Conservation (phyloP, 257 asterid species). For the Eucommia ulmoides region DNA sequence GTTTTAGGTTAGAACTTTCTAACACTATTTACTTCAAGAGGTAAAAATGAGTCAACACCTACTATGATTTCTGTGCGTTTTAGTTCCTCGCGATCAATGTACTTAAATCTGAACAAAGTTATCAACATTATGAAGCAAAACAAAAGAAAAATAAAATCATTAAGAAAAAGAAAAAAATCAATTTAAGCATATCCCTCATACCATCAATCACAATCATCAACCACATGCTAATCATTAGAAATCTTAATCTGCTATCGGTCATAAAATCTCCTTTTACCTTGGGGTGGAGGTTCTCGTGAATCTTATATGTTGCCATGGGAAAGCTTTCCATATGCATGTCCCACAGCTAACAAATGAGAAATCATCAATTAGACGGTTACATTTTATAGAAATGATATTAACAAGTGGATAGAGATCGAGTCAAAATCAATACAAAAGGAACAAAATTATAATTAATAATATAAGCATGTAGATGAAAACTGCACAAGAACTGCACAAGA, state of each 20-base stretch:
- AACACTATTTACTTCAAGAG: too few relatives aligned
- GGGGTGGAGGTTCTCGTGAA: conserved; percentile 64
- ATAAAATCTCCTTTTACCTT: conserved; percentile 31
- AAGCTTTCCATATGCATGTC: conserved; percentile 49
- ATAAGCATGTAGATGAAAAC: too few relatives aligned
- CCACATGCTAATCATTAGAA: conserved; percentile 3
- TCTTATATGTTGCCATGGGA: conserved; percentile 52
- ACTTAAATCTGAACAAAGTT: too few relatives aligned
- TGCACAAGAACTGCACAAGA: too few relatives aligned
- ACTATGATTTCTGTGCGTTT: too few relatives aligned
- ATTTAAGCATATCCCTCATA: too few relatives aligned
- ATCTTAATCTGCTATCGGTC: conserved; percentile 1
- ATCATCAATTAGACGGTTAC: conserved; percentile 2
- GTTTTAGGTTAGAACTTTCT: too few relatives aligned
- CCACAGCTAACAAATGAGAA: conserved; percentile 46
- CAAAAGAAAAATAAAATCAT: too few relatives aligned
- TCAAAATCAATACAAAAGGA: neutral
- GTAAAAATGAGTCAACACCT: too few relatives aligned
- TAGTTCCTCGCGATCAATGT: too few relatives aligned
- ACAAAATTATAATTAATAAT: neutral
- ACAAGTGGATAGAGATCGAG: neutral
- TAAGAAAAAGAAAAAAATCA: too few relatives aligned
- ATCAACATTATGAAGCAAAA: too few relatives aligned
- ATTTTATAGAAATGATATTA: neutral
- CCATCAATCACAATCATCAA: neutral